Evolutionary conservation across 805 yeast species (phyloP).

Genomic region (Peterozyma toletana): DNA sequence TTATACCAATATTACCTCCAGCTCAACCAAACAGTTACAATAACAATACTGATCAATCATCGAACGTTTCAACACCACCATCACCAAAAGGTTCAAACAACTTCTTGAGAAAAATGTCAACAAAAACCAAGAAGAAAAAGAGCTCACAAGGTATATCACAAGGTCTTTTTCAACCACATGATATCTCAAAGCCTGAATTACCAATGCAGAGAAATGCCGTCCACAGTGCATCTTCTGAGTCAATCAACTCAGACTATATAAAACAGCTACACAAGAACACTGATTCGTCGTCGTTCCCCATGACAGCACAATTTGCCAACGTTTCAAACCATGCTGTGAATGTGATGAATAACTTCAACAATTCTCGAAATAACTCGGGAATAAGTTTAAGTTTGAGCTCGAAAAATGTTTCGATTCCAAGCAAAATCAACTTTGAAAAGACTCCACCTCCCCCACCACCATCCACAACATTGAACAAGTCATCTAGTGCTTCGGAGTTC

Average conservation of each 20-base stretch:
- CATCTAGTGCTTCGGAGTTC: neutral
- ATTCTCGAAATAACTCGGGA: conserved; percentile 13
- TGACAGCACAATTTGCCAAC: conserved; percentile 15
- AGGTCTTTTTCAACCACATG: neutral
- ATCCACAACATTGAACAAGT: neutral
- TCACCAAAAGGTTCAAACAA: neutral
- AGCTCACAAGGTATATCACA: neutral
- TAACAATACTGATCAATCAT: neutral
- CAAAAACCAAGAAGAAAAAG: neutral
- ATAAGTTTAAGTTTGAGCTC: conserved; percentile 9
- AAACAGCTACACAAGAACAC: conserved; percentile 17
- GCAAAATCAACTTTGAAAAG: too few relatives aligned
- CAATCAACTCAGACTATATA: conserved; percentile 14
- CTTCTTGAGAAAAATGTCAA: neutral
- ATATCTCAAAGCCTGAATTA: neutral
- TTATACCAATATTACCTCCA: conserved; percentile 22
- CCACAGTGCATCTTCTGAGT: neutral
- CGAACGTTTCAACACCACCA: too few relatives aligned
- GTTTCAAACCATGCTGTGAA: conserved; percentile 21
- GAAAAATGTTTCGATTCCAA: too few relatives aligned
- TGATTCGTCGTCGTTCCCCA: conserved; percentile 25
- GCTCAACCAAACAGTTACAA: neutral
- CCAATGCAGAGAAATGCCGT: neutral
- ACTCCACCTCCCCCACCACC: neutral
- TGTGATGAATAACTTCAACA: conserved; percentile 15